These are phyloP conservation scores for Allium cepa DNA, from an alignment of 106 monocot species.

Conservation along the genomic window DNA sequence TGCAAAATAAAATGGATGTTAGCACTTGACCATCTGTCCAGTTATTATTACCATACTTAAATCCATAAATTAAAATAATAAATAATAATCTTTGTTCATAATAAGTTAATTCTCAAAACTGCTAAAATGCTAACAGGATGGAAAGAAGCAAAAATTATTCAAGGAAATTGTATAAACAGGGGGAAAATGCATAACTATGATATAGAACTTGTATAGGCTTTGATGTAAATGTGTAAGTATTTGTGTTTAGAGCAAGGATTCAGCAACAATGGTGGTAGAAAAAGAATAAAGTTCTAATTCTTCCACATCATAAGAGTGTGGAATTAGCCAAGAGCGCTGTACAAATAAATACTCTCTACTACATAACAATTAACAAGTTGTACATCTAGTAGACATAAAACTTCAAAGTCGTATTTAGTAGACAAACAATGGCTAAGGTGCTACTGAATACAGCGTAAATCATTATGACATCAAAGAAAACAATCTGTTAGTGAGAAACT, in stretches of 20 bases:
- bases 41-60: not conserved
- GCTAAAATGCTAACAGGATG: not conserved
- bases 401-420: not conserved
- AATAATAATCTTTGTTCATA: not conserved
- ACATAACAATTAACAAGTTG: not conserved
- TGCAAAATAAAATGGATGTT: slow-evolving; percentile 25
- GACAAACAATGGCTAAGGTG: not conserved
- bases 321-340: not conserved
- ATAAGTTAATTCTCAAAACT: not conserved
- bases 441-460: too few relatives aligned
- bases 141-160: not conserved
- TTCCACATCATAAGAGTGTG: not conserved
- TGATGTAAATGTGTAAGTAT: not conserved
- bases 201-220: not conserved
- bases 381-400: not conserved
- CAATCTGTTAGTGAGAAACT: not conserved
- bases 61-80: not conserved
- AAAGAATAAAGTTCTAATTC: not conserved
- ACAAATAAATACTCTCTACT: not conserved
- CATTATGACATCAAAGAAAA: too few relatives aligned
- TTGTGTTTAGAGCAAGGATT: too few relatives aligned
- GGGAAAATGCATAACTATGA: not conserved
- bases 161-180: not conserved
- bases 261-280: not conserved
- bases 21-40: too few relatives aligned